Evolutionary conservation across 2,329 filamentous ascomycete genomes (phyloP), one percentile per base, ranked within the genome.

Genomic region (Corynespora cassiicola): DNA sequence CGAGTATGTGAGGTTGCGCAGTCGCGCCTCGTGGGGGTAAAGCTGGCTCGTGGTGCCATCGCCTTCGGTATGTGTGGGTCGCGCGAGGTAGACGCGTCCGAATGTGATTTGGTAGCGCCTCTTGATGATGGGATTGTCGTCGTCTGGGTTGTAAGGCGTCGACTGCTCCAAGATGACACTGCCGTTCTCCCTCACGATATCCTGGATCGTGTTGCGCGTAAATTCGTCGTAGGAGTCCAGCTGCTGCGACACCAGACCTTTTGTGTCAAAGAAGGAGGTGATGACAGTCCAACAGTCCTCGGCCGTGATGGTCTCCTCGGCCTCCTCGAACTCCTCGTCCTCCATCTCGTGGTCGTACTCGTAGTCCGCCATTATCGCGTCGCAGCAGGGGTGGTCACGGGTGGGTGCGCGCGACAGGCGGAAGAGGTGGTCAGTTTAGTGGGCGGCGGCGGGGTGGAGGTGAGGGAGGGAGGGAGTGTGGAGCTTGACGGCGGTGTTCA

Each of bases 261-360:
- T 99, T 48, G 85, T 82, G 58, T 96, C 90, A 74, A 99, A 99
- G 77, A 96, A 97, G 7, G 94, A 88, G 39, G 88, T 90, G 67
- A 99, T 97, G 63, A 97, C 92, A 52, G 87, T 88, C 94, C 95
- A 99, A 77, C 90, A 96, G 73, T 99, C 95, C 75, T 97, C 94
- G 45, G 91, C 89, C 17, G 91, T 96, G 74, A 97, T 96, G 56
- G 77, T 77, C 44, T 79, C 74, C 47, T 85, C 80, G 22, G 82
- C 63, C 25, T 75, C 81, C 42, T 80, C 82, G 11, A 66, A 60
- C 58, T 86, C 87, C 50, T 84, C 81, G 49, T 81, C 80, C 52
- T 84, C 82, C 47, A 54, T 51, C 45, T 86, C 85, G 65, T 90
- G 88, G 48, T 84, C 80, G 35, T 80, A 77, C 39, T 81, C 78